Base-by-base conservation (phyloP, 371 early-diverging fungal species). In the Rhizopus stolonifer region DNA sequence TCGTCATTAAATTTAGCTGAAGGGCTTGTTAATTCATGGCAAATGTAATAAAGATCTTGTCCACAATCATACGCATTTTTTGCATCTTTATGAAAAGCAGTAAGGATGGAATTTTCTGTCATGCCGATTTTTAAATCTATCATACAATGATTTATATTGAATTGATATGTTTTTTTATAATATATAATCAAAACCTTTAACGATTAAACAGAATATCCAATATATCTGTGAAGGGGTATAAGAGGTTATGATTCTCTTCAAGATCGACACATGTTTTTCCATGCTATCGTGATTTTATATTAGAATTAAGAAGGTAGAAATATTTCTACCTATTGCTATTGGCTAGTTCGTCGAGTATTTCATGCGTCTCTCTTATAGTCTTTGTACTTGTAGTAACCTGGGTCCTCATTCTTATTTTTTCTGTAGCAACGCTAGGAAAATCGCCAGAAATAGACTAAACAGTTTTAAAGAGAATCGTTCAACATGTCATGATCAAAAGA, bases 181-280 rank as follows among this genome's bases (percentile, higher is more conserved):
- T n/a, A n/a, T n/a, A n/a, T 14, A 19, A 42, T 34, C 25, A 23
- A 26, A 56, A 85, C 85, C 82, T 74, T 86, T 87, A 15, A 87
- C 57, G 25, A 91, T 85, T 39, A 90, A 84, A 2, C 90, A 75
- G 10, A 83, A 78, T 2, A 90, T 61, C 92, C 92, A 91, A 39
- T 80, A 80, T 59, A 89, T 86, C 54, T 91, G 88, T 24, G 72
- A 54, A 0, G 88, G 62, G 4, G 88, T 81, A 52, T 80, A 86
- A 29, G 74, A 47, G 17, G 70, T 68, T 17, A 84, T 70, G 17
- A 89, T 70, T 22, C 57, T 61, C 31, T 70, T 65, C 32, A 91
- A 76, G 11, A 84, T 55, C 0, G 65, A 63, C 1, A 64, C 43
- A 24, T 78, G 66, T 29, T 56, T 58, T 8, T 66, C 57, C 23